Percentiles rank a stretch among this genome's conserved stretches.
Conservation (phyloP, 2,329 filamentous ascomycete species). For the Thelonectria discophora region DNA sequence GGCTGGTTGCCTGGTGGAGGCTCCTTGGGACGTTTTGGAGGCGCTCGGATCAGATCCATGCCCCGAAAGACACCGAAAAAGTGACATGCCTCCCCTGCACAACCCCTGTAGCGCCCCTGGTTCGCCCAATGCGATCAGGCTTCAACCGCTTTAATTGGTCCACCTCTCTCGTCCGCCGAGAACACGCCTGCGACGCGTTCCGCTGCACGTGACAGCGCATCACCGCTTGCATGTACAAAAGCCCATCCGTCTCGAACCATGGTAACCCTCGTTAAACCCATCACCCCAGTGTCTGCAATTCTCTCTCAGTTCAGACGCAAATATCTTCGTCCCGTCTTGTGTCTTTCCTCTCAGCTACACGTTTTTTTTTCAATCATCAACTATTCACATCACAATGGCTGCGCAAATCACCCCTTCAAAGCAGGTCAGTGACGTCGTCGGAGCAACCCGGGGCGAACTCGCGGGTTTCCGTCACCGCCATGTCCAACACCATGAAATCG, state of each 20-base stretch:
- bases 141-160: slow-evolving; percentile 38
- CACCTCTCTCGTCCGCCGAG: slow-evolving; percentile 35
- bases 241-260: slow-evolving; percentile 43
- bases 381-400: slow-evolving; percentile 68
- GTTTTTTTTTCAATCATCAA: slow-evolving; percentile 15
- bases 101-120: slow-evolving; percentile 18
- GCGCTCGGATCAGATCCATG: slow-evolving; percentile 26
- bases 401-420: slow-evolving; percentile 72
- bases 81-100: not conserved
- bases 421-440: slow-evolving; percentile 58
- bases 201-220: slow-evolving; percentile 50
- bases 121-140: slow-evolving; percentile 25
- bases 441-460: slow-evolving; percentile 5
- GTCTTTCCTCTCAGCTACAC: slow-evolving; percentile 19
- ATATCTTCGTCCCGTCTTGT: slow-evolving; percentile 30
- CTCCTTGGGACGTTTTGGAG: slow-evolving; percentile 25
- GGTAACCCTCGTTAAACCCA: slow-evolving; percentile 28
- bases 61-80: slow-evolving; percentile 30
- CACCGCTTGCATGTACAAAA: slow-evolving; percentile 50
- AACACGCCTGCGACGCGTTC: slow-evolving; percentile 49
- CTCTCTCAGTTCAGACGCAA: slow-evolving; percentile 33
- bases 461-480: slow-evolving; percentile 15
- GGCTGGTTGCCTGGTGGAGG: slow-evolving; percentile 35
- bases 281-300: slow-evolving; percentile 44
- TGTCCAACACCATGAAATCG: not conserved